Base-by-base conservation (phyloP, 2,329 filamentous ascomycete genomes). In the Monilinia fructicola region DNA sequence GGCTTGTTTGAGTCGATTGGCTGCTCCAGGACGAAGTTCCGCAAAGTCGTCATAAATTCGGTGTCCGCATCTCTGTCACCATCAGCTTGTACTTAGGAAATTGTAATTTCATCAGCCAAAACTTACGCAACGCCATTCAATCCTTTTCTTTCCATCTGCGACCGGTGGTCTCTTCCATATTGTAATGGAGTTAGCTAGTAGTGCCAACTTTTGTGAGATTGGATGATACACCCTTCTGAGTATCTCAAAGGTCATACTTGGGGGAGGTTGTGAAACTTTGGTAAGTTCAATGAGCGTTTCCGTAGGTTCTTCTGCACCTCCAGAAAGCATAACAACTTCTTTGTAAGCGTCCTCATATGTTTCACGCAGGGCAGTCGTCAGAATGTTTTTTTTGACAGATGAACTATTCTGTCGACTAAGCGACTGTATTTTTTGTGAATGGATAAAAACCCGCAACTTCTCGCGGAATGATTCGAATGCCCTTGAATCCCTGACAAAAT, bases 1-100 rank as follows among this genome's bases (percentile, higher is more conserved):
- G n/a, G 38, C 14, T 62, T 62, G 23, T 40, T 53, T 50, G 10
- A 66, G 40, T 40, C 26, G 44, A 5, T 62, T 35, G 28, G 56
- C 46, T 3, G 48, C 56, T n/a, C 69, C 68, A 26, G 66, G 38
- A 14, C 52, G 31, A 12, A 65, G 35, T 50, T 70, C 69, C 3
- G 53, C 64, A 48, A 69, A 70, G 48, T 70, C 67, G 38, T 70
- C 69, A n/a, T 59, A 62, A 23, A 70, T 52, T 4, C 6, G 50
- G 0, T 70, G 59, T 31, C 69, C 67, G 44, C 69, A 70, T 65
- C 65, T 70, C 69, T 70, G 10, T 21, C 10, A 9, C 26, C 16
- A 21, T 62, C 35, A 65, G 23, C 35, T 35, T 16, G 18, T 12
- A 46, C 16, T 35, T 28, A 3, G 16, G 4, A 26, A n/a, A 21